A percentile compares a stretch with the other conserved stretches of the same genome.
phyloP scores from a whole-genome alignment of 2,329 filamentous ascomycete genomes.

The Magnaporthiopsis incrustans region DNA sequence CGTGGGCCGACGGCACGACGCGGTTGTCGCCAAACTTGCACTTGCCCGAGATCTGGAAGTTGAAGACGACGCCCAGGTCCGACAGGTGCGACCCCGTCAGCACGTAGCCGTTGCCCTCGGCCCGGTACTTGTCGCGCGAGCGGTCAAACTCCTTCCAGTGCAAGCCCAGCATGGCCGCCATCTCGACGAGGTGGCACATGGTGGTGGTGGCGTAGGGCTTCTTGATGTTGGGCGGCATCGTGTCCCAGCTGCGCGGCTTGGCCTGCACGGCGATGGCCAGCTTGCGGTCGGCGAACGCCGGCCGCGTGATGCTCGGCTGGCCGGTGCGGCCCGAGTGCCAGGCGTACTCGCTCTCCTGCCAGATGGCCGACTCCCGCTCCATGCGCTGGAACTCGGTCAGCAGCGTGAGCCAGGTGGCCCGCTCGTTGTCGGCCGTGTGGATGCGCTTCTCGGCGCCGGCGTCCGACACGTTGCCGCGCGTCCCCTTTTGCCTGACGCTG shows the following conservation, averaged over 20 bases:
- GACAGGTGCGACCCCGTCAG: slow-evolving; percentile 32
- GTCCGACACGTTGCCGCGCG: background rate
- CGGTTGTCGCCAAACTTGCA: slow-evolving; percentile 40
- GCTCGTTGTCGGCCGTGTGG: slow-evolving; percentile 48
- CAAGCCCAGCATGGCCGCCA: slow-evolving; percentile 44
- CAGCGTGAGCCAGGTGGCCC: slow-evolving; percentile 45
- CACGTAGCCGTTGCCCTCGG: slow-evolving; percentile 47
- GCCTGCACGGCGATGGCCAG: slow-evolving; percentile 37
- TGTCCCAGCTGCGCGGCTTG: slow-evolving; percentile 41
- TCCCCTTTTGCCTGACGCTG: background rate
- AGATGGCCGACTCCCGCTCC: slow-evolving; percentile 38
- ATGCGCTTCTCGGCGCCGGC: slow-evolving; percentile 20
- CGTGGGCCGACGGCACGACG: slow-evolving; percentile 42
- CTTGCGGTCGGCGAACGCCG: slow-evolving; percentile 25
- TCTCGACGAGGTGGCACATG: slow-evolving; percentile 48
- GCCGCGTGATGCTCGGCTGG: slow-evolving; percentile 10
- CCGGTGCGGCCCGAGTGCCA: slow-evolving; percentile 15
- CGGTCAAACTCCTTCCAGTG: slow-evolving; percentile 53
- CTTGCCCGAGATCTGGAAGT: slow-evolving; percentile 41
- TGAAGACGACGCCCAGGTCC: slow-evolving; percentile 47
- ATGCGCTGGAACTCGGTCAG: slow-evolving; percentile 42
- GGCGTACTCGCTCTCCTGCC: slow-evolving; percentile 29
- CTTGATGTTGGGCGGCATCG: slow-evolving; percentile 37
- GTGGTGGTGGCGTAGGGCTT: slow-evolving; percentile 46
- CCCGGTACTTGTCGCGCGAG: slow-evolving; percentile 40